Percentiles rank a stretch among this genome's conserved stretches.
Evolutionary conservation across 306 rosid species (phyloP).

Genomic region (Nissolia schottii): DNA sequence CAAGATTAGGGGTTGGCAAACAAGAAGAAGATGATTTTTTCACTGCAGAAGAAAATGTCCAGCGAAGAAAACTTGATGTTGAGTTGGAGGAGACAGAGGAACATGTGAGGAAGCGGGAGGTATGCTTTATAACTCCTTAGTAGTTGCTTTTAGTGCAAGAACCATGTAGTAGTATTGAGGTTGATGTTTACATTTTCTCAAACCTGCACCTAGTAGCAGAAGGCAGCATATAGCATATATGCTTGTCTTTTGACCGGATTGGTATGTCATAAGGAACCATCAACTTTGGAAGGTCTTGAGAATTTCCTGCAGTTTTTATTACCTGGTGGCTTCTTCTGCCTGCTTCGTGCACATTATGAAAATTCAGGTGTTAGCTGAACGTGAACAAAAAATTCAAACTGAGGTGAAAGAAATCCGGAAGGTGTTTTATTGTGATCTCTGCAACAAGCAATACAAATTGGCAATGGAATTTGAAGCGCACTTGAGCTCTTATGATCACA

Average conservation of each 20-base stretch:
- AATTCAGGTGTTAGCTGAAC: conserved; percentile 98
- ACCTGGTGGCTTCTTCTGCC: conserved; percentile 99
- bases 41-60: conserved; percentile 96
- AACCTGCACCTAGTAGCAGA: conserved; percentile 81
- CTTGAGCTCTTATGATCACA: conserved; percentile 93
- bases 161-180: conserved; percentile 50
- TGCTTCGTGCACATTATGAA: conserved; percentile 98
- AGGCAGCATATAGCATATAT: conserved; percentile 96
- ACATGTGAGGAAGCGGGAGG: conserved; percentile 84
- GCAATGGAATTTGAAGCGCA: conserved; percentile 96
- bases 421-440: conserved; percentile 94
- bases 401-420: conserved; percentile 93
- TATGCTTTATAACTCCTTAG: conserved; percentile 38
- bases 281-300: conserved; percentile 98
- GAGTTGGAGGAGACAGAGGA: conserved; percentile 94
- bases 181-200: conserved; percentile 85
- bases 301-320: conserved; percentile 99
- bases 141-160: conserved; percentile 30
- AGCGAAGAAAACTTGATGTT: conserved; percentile 77
- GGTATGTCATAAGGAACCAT: conserved; percentile 89
- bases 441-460: conserved; percentile 96
- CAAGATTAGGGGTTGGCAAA: conserved; percentile 85
- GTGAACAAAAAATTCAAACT: conserved; percentile 92
- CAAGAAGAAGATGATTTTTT: conserved; percentile 94
- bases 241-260: conserved; percentile 86